phyloP scores from a whole-genome alignment of 768 basidiomycete genomes.

The Auricularia heimuer region DNA sequence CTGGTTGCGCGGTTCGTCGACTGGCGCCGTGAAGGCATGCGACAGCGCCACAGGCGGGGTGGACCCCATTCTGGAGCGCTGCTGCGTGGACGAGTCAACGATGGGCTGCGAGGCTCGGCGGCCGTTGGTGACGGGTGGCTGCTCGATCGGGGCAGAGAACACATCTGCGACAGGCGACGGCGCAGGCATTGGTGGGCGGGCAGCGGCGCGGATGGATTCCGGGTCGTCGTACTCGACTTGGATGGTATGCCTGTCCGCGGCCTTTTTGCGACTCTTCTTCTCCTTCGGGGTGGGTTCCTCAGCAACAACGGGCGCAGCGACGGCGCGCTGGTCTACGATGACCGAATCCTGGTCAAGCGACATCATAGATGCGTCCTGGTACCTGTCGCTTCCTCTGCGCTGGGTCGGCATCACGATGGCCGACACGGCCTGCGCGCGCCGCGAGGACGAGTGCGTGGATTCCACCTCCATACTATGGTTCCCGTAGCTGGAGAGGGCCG shows the following conservation, averaged over 20 bases:
- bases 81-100: neutral
- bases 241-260: slow-evolving; percentile 77
- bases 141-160: neutral
- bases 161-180: neutral
- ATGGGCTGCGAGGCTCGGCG: neutral
- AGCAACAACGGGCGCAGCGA: slow-evolving; percentile 14
- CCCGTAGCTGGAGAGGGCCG: neutral
- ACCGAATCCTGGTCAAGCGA: slow-evolving; percentile 3
- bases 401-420: slow-evolving; percentile 37
- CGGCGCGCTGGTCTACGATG: neutral
- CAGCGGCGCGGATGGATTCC: slow-evolving; percentile 13
- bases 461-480: neutral
- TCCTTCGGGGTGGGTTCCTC: slow-evolving; percentile 30
- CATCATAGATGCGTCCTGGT: neutral
- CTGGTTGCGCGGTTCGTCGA: neutral
- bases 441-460: neutral
- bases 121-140: neutral
- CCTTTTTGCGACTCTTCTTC: slow-evolving; percentile 32
- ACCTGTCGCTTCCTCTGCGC: neutral
- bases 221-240: slow-evolving; percentile 90
- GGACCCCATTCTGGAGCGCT: neutral
- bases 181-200: neutral
- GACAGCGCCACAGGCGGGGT: neutral
- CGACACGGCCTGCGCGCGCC: slow-evolving; percentile 10
- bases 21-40: neutral